A percentile compares a stretch with the other conserved stretches of the same genome.
Evolutionary conservation across 2,329 filamentous ascomycete genomes (phyloP).

Genomic region (Fusarium penzigii): DNA sequence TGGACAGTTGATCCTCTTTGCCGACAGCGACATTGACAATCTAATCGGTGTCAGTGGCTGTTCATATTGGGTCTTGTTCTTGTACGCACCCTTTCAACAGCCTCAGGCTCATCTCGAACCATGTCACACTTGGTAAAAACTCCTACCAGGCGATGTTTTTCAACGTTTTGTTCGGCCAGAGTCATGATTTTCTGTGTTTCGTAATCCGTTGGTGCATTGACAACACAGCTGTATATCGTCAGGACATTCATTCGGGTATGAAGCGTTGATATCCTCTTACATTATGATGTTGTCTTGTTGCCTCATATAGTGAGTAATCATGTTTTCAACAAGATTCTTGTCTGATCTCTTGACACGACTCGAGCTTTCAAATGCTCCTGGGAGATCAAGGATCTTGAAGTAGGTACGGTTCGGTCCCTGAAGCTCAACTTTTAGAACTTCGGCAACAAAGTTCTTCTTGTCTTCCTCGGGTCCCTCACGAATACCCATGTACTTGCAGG

Average conservation of each 20-base stretch:
- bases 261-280: conserved; percentile 23
- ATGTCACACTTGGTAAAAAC: conserved; percentile 43
- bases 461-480: conserved; percentile 15
- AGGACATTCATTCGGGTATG: not conserved
- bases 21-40: conserved; percentile 9
- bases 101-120: conserved; percentile 9
- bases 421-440: conserved; percentile 40
- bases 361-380: conserved; percentile 32
- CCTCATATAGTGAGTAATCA: conserved; percentile 39
- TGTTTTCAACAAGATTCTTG: conserved; percentile 28
- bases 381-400: conserved; percentile 41
- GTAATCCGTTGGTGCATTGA: conserved; percentile 34
- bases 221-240: conserved; percentile 31
- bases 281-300: conserved; percentile 40
- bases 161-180: conserved; percentile 29
- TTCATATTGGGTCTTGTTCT: fast-evolving
- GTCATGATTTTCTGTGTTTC: conserved; percentile 32
- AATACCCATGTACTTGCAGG: conserved; percentile 35
- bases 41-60: conserved; percentile 9
- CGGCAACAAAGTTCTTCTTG: conserved; percentile 38
- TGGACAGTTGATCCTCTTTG: conserved; percentile 1
- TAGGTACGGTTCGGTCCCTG: conserved; percentile 37
- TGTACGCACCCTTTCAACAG: conserved; percentile 7
- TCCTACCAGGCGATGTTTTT: conserved; percentile 34
- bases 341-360: conserved; percentile 32